These are phyloP conservation scores for Pyrus pyrifolia DNA, from an alignment of 306 rosid species.

Conservation along the genomic window DNA sequence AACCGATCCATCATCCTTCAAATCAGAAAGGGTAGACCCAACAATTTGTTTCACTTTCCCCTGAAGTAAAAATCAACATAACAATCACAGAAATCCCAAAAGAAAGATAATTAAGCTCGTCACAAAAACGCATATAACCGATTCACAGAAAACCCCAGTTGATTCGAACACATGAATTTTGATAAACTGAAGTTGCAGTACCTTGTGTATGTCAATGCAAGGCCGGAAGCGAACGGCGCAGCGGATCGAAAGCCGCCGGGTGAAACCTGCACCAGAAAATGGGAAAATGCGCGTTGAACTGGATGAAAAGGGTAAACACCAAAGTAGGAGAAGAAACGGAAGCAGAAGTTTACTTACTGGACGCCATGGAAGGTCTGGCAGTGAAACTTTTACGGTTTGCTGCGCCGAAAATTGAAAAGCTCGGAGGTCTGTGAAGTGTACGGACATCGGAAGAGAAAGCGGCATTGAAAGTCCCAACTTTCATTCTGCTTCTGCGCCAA, in stretches of 20 bases:
- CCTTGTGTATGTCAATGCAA: conserved; percentile 90
- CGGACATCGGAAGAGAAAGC: conserved; percentile 5
- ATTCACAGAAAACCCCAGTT: neutral
- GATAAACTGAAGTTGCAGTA: conserved; percentile 8
- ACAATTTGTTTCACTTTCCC: conserved; percentile 94
- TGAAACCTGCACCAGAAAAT: conserved; percentile 16
- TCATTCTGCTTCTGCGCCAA: conserved; percentile 9
- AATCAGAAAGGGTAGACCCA: conserved; percentile 84
- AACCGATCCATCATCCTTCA: conserved; percentile 48
- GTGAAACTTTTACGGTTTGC: conserved; percentile 6
- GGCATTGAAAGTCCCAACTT: conserved; percentile 20
- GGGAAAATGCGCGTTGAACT: neutral
- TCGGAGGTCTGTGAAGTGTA: conserved; percentile 2
- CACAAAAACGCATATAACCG: neutral
- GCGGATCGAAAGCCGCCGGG: conserved; percentile 21
- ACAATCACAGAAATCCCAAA: neutral
- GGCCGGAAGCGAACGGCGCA: conserved; percentile 73
- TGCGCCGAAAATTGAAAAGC: conserved; percentile 12
- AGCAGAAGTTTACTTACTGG: conserved; percentile 25
- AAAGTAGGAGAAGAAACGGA: neutral
- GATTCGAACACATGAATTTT: too few species aligned
- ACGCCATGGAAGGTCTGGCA: conserved; percentile 14
- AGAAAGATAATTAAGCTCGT: neutral
- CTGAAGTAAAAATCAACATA: conserved; percentile 21
- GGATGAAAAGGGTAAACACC: neutral